A percentile compares a stretch with the other conserved stretches of the same genome.
These are phyloP conservation scores for Fistulifera pelliculosa DNA, from an alignment of 108 stramenopile genomes.

Conservation along the genomic window DNA sequence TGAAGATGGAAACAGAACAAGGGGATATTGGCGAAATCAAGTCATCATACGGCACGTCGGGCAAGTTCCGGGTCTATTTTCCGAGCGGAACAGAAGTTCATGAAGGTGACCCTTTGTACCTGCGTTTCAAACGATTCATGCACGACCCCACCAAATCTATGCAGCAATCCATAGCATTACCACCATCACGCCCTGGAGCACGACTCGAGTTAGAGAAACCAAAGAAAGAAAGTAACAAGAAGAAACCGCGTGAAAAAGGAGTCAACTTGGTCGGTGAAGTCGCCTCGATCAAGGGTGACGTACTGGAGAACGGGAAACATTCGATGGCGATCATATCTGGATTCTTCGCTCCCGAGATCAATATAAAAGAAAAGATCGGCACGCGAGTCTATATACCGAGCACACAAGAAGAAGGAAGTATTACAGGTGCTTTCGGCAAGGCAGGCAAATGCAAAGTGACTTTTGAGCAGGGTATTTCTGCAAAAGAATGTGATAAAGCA, in stretches of 20 bases:
- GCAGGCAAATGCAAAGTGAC: slow-evolving; percentile 92
- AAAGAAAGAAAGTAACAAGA: slow-evolving; percentile 24
- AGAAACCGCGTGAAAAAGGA: slow-evolving; percentile 31
- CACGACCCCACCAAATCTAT: slow-evolving; percentile 77
- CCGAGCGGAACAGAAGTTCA: slow-evolving; percentile 60
- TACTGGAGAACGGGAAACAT: slow-evolving; percentile 51
- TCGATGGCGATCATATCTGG: slow-evolving; percentile 72
- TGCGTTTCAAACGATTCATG: slow-evolving; percentile 75
- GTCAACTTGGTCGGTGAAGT: slow-evolving; percentile 40
- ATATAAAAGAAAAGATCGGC: slow-evolving; percentile 69
- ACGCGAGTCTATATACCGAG: slow-evolving; percentile 34
- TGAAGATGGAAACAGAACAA: slow-evolving; percentile 65
- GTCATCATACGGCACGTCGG: slow-evolving; percentile 84
- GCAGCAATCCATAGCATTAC: slow-evolving; percentile 54
- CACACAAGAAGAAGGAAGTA: slow-evolving; percentile 58
- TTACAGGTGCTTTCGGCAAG: slow-evolving; percentile 87
- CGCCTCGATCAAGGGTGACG: slow-evolving; percentile 73
- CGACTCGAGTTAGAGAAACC: slow-evolving; percentile 39
- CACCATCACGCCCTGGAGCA: slow-evolving; percentile 47
- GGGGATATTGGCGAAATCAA: slow-evolving; percentile 77
- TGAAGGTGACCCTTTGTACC: slow-evolving; percentile 58
- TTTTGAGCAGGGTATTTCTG: slow-evolving; percentile 66
- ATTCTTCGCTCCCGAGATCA: slow-evolving; percentile 80
- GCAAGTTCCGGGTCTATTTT: slow-evolving; percentile 84
- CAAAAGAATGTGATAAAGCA: slow-evolving; percentile 30